Evolutionary conservation across 108 stramenopile genomes (phyloP), one percentile per base, ranked within the genome.

Genomic region (Skeletonema menzelii): DNA sequence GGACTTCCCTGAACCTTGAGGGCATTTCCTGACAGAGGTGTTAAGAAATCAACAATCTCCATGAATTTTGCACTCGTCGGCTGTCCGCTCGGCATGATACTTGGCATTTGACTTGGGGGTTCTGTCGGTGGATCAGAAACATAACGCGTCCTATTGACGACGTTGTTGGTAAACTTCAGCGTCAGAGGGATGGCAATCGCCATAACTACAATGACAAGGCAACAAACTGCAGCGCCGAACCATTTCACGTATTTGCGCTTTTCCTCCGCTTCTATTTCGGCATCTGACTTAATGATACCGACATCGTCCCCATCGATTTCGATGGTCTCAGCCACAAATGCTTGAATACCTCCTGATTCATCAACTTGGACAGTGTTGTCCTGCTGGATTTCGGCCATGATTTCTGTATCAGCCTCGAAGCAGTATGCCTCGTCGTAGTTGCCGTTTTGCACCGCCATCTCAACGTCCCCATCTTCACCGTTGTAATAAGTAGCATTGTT

Each of bases 281-380:
- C 76, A 17, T 76, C 75, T 11, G 59, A 61, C 34, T 59, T 56
- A 11, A 77, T 77, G 8, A 77, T 65, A 15, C 69, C 76, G n/a
- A 77, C 76, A 44, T 69, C 59, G 27, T 65, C 64, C 14, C 47
- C 69, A 32, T 65, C 63, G 13, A 77, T 77, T 15, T 44, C 76
- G 28, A 77, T 77, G 8, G 76, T 70, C 32, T 77, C 76, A 15
- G 69, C 76, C 34, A 77, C 65, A 46, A 70, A 77, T 35, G 76
- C 76, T 27, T 65, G 69, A 19, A 77, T 77, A 0, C 76, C 76
- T 1, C 76, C 76, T 28, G 69, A 65, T 58, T 76, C 75, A 46
- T 76, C 75, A 4, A 76, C 42, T 15, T 40, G 27, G 3, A 76
- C 75, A 1, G 60, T 44, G 24, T 42, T 63, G n/a, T 69, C 67